Evolutionary conservation across 2,329 filamentous ascomycete species (phyloP), one percentile per base, ranked within the genome.

Genomic region (Hypomyces perniciosus): DNA sequence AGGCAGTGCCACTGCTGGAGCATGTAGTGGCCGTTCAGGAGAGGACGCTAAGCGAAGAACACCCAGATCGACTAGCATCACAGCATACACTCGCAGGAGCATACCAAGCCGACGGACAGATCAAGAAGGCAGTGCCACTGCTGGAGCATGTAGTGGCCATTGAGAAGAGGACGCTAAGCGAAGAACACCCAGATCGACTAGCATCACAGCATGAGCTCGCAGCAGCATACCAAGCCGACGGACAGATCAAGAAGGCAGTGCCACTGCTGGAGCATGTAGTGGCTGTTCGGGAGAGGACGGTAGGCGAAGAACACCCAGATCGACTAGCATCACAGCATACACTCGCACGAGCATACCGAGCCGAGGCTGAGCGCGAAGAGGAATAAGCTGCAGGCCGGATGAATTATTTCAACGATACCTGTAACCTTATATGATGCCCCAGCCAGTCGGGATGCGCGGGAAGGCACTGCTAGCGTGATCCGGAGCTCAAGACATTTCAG

Each of bases 201-300:
- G n/a, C 12, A 40, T 54, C 52, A 12, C 27, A 54, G 33, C 46
- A 48, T 29, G 37, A 34, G 29, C 52, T 54, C 31, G 44, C 29
- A n/a, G 5, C 5, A 2, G 35, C 37, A 46, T 46, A 50, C 40
- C 29, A 41, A 9, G 29, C 30, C n/a, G 30, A 46, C 8, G 5
- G 13, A 26, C 37, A 43, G 29, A 49, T 42, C 8, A 31, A 44
- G 8, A 44, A 52, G 6, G 50, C 42, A 5, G 38, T 50, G 10
- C 13, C 9, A 9, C 13, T 52, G 4, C 35, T 52, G 2, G 30
- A 48, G 46, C 20, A 48, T 35, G 30, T 35, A 8, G 30, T 29
- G 10, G 4, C 20, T 9, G 29, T 48, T 5, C 7, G 12, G 6
- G 28, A 28, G 27, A 39, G 9, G 35, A 31, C 13, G 20, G n/a